phyloP scores from a whole-genome alignment of 2,329 filamentous ascomycete species.

The Botrytis hyacinthi region DNA sequence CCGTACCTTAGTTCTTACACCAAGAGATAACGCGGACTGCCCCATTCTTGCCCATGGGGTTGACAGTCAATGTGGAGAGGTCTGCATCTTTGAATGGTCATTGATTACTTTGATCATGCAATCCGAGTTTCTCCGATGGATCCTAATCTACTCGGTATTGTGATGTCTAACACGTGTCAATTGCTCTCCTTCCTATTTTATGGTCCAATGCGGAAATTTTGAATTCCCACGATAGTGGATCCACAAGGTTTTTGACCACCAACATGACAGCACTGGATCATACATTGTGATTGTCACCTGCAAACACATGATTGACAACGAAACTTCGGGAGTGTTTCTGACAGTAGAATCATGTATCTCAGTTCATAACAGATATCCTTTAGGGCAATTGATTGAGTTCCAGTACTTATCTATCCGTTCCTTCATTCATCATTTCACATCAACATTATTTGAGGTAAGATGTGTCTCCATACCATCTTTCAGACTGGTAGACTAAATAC shows the following conservation, averaged over 20 bases:
- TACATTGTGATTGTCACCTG: background rate
- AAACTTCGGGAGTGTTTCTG: background rate
- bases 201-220: background rate
- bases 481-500: too few species aligned
- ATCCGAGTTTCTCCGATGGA: background rate
- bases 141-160: background rate
- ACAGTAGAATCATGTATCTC: background rate
- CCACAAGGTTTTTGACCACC: background rate
- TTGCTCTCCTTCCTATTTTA: background rate
- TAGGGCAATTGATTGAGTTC: background rate
- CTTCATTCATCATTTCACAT: background rate
- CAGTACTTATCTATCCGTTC: background rate
- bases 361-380: too few species aligned
- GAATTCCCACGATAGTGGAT: background rate
- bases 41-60: slow-evolving; percentile 7
- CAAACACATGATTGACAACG: background rate
- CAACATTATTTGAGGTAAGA: background rate
- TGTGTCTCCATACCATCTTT: too few species aligned
- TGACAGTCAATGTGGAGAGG: background rate
- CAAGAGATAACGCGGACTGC: background rate
- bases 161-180: slow-evolving; percentile 1
- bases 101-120: background rate
- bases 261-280: background rate
- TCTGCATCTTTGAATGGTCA: background rate
- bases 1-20: background rate